Base-by-base conservation (phyloP, 2,329 filamentous ascomycete genomes). In the Pezicula carpinea region DNA sequence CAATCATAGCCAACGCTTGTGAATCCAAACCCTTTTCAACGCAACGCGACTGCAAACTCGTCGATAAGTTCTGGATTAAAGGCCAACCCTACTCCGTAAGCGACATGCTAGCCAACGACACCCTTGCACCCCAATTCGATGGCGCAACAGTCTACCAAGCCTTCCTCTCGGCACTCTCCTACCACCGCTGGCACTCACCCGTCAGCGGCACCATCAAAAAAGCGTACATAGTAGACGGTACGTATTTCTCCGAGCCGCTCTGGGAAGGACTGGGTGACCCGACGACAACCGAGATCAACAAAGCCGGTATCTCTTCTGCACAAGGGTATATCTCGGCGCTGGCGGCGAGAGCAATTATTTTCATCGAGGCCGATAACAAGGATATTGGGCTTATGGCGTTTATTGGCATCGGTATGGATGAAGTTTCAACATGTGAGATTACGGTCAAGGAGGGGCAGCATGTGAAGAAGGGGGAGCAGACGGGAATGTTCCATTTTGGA, bases 401-500 rank as follows among this genome's bases (percentile, higher is more conserved):
- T 53, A 69, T 90, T 11, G 80, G 77, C 1, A 76, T 90, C 3
- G 87, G 86, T 1, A 89, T 90, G 86, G 82, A 81, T 35, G 86
- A 91, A 65, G 85, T 89, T 11, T 83, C 77, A 48, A 82, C 83
- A 0, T 89, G 85, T 58, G 83, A 89, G 43, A 81, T 87, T 41
- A 85, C 79, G 0, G 83, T 87, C 10, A 73, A 73, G 55, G 77
- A 82, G 59, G 85, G 83, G 0, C 74, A 89, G 60, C 72, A 74
- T 44, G 60, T 90, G 14, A 70, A 71, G 44, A 89, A 89, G 70
- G 87, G 87, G 1, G 77, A 89, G 4, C 69, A 89, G 67, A 71
- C 82, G 33, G 86, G 86, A 35, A 89, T 88, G 84, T 90, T 90
- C 65, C 86, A 90, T 60, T 89, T 84, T 61, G 86, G 86, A n/a